Percentiles rank a stretch among this genome's conserved stretches.
Evolutionary conservation across 495 filamentous ascomycete genomes (phyloP).

Genomic region (Elasticomyces elasticus): DNA sequence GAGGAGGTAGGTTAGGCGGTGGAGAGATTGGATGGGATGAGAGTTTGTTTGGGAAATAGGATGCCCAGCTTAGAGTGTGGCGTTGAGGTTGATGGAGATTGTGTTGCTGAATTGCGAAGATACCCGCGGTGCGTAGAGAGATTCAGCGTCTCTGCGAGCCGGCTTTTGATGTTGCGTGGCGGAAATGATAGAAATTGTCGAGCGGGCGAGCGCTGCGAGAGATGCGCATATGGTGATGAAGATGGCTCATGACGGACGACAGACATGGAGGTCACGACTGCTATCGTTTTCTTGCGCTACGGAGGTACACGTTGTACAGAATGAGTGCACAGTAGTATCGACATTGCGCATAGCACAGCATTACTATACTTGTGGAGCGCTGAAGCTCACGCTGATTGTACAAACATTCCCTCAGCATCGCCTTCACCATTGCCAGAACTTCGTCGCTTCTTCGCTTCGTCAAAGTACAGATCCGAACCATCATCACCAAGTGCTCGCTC

Average conservation of each 20-base stretch:
- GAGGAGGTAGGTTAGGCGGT: constrained; percentile 22
- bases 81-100: neutral
- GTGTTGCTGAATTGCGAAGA: neutral
- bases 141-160: no score
- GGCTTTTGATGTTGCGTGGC: no score
- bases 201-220: neutral
- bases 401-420: no score
- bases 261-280: neutral
- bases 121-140: neutral
- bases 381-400: no score
- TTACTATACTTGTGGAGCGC: neutral
- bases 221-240: neutral
- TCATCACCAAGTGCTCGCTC: no score
- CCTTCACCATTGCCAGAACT: no score
- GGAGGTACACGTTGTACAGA: neutral
- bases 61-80: constrained; percentile 6
- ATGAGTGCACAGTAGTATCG: neutral
- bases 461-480: no score
- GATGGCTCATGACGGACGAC: neutral
- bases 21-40: constrained; percentile 27
- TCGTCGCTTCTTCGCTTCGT: no score
- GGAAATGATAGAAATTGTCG: neutral
- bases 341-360: neutral
- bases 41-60: constrained; percentile 16
- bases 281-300: neutral